Percentiles rank a stretch among this genome's conserved stretches.
Evolutionary conservation across 2,329 filamentous ascomycete species (phyloP).

Genomic region (Penicillium sp.): DNA sequence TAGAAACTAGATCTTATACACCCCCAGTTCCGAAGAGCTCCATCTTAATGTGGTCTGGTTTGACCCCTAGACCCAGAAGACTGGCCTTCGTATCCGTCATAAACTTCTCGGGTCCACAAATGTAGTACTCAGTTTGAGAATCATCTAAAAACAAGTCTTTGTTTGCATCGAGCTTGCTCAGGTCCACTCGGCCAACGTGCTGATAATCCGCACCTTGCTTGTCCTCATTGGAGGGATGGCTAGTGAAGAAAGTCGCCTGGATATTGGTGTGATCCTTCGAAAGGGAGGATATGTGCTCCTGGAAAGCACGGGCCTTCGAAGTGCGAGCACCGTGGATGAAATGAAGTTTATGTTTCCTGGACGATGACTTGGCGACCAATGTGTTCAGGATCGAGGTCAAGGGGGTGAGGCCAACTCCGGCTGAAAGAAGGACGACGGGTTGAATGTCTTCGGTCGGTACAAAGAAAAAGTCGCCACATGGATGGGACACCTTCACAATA

Average conservation of each 20-base stretch:
- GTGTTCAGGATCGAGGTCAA: conserved; percentile 65
- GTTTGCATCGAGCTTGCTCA: conserved; percentile 60
- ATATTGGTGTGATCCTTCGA: conserved; percentile 52
- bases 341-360: conserved; percentile 55
- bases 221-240: conserved; percentile 51
- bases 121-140: conserved; percentile 65
- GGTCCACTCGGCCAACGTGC: conserved; percentile 61
- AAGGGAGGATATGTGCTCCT: conserved; percentile 55
- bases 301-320: conserved; percentile 56
- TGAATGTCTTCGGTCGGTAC: conserved; percentile 37
- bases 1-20: conserved; percentile 15
- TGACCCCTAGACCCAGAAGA: conserved; percentile 62
- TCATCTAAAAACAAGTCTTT: conserved; percentile 61
- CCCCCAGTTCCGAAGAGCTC: conserved; percentile 70
- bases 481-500: conserved; percentile 67
- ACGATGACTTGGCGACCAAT: conserved; percentile 46
- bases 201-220: conserved; percentile 63
- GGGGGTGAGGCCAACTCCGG: conserved; percentile 64
- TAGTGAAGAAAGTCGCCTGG: conserved; percentile 62
- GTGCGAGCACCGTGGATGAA: conserved; percentile 64
- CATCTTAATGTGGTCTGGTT: conserved; percentile 63
- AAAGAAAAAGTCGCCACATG: conserved; percentile 65
- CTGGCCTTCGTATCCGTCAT: conserved; percentile 65
- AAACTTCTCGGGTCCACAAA: conserved; percentile 73
- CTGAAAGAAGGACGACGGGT: conserved; percentile 65